A percentile compares a stretch with the other conserved stretches of the same genome.
Conservation (phyloP, 2,329 filamentous ascomycete genomes). For the Alternaria sp. region DNA sequence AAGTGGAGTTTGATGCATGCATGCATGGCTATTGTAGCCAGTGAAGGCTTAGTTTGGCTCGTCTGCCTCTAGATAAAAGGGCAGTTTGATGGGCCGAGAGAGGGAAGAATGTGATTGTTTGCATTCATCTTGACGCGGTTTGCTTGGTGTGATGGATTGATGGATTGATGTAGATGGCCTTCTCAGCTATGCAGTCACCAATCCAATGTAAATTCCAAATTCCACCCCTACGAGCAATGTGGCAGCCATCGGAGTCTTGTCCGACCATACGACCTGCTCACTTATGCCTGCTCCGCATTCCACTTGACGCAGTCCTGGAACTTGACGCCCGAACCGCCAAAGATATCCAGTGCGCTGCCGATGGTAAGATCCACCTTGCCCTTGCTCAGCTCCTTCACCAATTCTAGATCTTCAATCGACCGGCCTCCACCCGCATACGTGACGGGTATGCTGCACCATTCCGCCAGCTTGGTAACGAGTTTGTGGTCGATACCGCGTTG, state of each 20-base stretch:
- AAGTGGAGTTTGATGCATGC: slow-evolving; percentile 7
- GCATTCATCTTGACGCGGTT: neutral
- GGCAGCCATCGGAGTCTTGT: neutral
- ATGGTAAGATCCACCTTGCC: slow-evolving; percentile 93
- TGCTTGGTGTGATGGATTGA: neutral
- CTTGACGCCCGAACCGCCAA: slow-evolving; percentile 84
- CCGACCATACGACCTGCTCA: neutral
- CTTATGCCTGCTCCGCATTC: slow-evolving; percentile 63
- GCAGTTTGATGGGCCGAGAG: neutral
- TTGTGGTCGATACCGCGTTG: slow-evolving; percentile 89
- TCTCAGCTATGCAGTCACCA: neutral
- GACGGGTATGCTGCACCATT: slow-evolving; percentile 90
- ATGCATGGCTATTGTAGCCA: slow-evolving; percentile 3
- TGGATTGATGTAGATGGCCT: neutral
- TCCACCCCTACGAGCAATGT: neutral
- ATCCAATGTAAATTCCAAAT: neutral
- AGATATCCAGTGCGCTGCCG: slow-evolving; percentile 94
- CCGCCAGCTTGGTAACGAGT: slow-evolving; percentile 75
- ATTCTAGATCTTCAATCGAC: slow-evolving; percentile 79
- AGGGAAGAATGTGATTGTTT: slow-evolving; percentile 6
- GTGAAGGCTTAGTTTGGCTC: neutral
- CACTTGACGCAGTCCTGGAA: slow-evolving; percentile 89
- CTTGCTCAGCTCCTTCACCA: slow-evolving; percentile 77
- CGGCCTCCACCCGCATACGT: slow-evolving; percentile 97
- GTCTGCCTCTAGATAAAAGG: neutral